phyloP scores from a whole-genome alignment of 345 rosid genomes.

The Syzygium aqueum region DNA sequence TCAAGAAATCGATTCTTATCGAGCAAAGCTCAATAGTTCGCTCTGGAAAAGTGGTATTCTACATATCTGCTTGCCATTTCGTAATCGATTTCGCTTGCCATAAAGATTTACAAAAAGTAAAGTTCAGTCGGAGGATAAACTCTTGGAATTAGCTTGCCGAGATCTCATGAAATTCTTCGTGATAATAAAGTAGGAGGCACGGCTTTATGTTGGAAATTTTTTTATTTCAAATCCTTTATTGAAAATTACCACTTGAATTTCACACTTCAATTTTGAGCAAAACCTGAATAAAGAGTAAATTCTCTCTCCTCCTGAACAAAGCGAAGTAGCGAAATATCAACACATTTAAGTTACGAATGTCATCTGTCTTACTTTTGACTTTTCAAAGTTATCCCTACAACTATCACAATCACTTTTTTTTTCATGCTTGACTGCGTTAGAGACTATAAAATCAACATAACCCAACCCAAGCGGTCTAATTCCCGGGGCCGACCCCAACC shows the following conservation, averaged over 20 bases:
- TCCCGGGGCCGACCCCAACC: too few relatives aligned
- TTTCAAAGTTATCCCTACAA: background rate
- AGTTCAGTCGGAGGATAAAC: background rate
- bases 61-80: background rate
- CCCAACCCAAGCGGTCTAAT: too few relatives aligned
- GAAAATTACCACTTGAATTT: background rate
- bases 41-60: background rate
- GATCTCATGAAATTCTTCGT: background rate
- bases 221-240: background rate
- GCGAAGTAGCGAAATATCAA: background rate
- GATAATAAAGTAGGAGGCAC: background rate
- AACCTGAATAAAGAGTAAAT: background rate
- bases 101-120: accelerated
- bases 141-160: accelerated
- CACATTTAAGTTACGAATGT: background rate
- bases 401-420: background rate
- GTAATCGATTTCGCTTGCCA: background rate
- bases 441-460: too few relatives aligned
- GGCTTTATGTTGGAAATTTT: background rate
- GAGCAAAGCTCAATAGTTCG: background rate
- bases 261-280: background rate
- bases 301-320: background rate
- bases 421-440: background rate
- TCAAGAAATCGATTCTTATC: background rate
- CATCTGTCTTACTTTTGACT: background rate